Percentiles rank a stretch among this genome's conserved stretches.
phyloP scores from a whole-genome alignment of 1,284 basidiomycete genomes.

The Tetrapyrgos nigripes region DNA sequence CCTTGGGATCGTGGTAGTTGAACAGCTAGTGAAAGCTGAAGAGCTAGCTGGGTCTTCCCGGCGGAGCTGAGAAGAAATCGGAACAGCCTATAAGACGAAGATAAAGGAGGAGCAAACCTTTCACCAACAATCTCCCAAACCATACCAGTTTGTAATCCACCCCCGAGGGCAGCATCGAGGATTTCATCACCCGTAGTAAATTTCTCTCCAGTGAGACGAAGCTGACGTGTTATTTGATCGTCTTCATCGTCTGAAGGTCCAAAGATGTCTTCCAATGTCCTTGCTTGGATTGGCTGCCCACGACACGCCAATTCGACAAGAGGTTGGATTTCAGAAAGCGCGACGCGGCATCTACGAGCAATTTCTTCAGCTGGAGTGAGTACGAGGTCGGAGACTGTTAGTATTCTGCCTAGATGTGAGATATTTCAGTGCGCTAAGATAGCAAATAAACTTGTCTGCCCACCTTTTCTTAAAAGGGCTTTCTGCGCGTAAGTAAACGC shows the following conservation, averaged over 20 bases:
- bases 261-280: slow-evolving; percentile 43
- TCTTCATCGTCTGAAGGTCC: slow-evolving; percentile 33
- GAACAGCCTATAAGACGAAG: slow-evolving; percentile 6
- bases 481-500: slow-evolving; percentile 11
- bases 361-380: slow-evolving; percentile 55
- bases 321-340: slow-evolving; percentile 51
- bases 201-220: slow-evolving; percentile 13
- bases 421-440: too few relatives aligned
- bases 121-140: slow-evolving; percentile 89
- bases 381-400: slow-evolving; percentile 55
- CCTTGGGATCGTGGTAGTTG: slow-evolving; percentile 66
- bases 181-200: slow-evolving; percentile 74
- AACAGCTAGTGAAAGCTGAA: slow-evolving; percentile 79
- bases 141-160: slow-evolving; percentile 78
- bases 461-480: slow-evolving; percentile 36
- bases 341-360: slow-evolving; percentile 57
- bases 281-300: slow-evolving; percentile 40
- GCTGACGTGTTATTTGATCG: slow-evolving; percentile 27
- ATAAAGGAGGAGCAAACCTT: slow-evolving; percentile 58
- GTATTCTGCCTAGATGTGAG: slow-evolving; percentile 50
- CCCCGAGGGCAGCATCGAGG: slow-evolving; percentile 73
- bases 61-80: slow-evolving; percentile 64
- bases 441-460: background rate
- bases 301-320: slow-evolving; percentile 56
- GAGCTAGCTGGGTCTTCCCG: slow-evolving; percentile 87